A percentile compares a stretch with the other conserved stretches of the same genome.
Conservation (phyloP, 1,139 yeast genomes). For the Wickerhamomyces sp. region DNA sequence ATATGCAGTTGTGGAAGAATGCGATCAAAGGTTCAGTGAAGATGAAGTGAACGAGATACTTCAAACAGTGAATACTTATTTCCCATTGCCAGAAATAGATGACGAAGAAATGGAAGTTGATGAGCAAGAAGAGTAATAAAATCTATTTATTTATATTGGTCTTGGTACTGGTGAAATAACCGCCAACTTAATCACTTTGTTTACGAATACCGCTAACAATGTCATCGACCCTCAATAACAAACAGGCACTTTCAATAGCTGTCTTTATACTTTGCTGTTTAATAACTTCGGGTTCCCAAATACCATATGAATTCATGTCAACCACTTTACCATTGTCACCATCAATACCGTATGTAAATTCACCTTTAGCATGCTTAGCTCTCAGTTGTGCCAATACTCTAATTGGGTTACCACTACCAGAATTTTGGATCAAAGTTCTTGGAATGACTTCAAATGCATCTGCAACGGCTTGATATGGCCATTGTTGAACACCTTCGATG, state of each 20-base stretch:
- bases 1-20: conserved; percentile 82
- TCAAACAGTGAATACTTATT: conserved; percentile 41
- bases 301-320: conserved; percentile 92
- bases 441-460: conserved; percentile 99
- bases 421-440: conserved; percentile 91
- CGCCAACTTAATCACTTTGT: conserved; percentile 22
- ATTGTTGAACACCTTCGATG: conserved; percentile 92
- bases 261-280: conserved; percentile 96
- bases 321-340: conserved; percentile 93
- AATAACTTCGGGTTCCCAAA: conserved; percentile 99
- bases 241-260: conserved; percentile 94
- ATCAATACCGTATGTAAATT: conserved; percentile 82
- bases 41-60: conserved; percentile 54
- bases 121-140: conserved; percentile 8
- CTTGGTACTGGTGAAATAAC: too few species aligned
- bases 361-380: conserved; percentile 93
- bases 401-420: conserved; percentile 97
- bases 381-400: conserved; percentile 84
- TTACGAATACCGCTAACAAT: conserved; percentile 92
- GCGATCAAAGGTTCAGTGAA: conserved; percentile 74
- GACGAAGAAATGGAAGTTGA: conserved; percentile 8
- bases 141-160: too few species aligned
- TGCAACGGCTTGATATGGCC: conserved; percentile 99
- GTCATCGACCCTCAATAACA: conserved; percentile 92
- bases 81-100: conserved; percentile 43